Evolutionary conservation across 2,329 filamentous ascomycete species (phyloP), one percentile per base, ranked within the genome.

Genomic region (Fusarium decemcellulare): DNA sequence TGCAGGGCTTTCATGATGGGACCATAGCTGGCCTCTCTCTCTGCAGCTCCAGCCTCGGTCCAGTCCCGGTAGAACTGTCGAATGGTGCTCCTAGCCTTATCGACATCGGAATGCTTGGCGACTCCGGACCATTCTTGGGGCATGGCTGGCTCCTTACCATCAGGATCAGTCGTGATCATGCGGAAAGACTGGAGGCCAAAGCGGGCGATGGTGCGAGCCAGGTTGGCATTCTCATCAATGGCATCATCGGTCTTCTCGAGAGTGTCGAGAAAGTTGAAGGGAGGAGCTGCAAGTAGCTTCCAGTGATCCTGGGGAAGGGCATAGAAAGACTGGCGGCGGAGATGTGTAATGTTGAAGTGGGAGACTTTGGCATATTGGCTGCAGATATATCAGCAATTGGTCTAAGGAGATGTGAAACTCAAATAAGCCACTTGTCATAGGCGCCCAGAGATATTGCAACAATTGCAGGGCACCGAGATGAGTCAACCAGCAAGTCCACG

Each of bases 61-160:
- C 97, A 99, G 79, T 99, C 96, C 15, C 96, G 91, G 80, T 95
- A 98, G 78, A 98, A 93, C 76, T 99, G 96, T 11, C 95, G 90
- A 54, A 99, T 86, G 2, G 95, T 98, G 75, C 94, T 97, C 67
- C 94, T 89, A 2, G 95, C 95, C 81, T 98, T 99, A 77, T 97
- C 94, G 56, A 97, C 84, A 75, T 98, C 95, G 23, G 84, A 84
- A 29, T 89, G 81, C 44, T 91, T 95, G 14, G 94, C 92, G 34
- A 88, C 85, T 6, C 89, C 90, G 18, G 88, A 85, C 91, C 94
- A 95, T 46, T 90, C 85, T 12, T 85, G 81, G 30, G 88, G 88
- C 72, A 91, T 83, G 27, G 74, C 76, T 0, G 82, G 81, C 37
- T 82, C 80, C 1, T 81, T 79, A 55, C 82, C 79, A 18, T 80